These are phyloP conservation scores for Pezicula rhizophila DNA, from an alignment of 2,329 filamentous ascomycete genomes.

Conservation along the genomic window DNA sequence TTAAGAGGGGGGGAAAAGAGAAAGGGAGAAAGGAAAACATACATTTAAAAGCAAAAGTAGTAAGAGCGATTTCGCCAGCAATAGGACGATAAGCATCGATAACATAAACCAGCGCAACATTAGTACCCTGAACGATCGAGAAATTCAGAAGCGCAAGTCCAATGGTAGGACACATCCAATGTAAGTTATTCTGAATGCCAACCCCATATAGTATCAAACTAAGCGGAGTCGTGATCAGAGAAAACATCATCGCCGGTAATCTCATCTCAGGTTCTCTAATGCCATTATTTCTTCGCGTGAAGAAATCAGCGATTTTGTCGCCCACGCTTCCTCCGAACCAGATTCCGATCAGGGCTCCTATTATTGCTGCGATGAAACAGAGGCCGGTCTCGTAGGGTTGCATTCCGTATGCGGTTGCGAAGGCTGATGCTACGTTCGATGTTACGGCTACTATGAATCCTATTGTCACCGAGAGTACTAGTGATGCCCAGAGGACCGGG, in stretches of 20 bases:
- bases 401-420: slow-evolving; percentile 36
- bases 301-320: slow-evolving; percentile 25
- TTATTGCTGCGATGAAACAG: slow-evolving; percentile 14
- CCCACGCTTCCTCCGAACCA: slow-evolving; percentile 9
- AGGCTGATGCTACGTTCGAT: slow-evolving; percentile 44
- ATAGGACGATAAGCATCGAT: slow-evolving; percentile 53
- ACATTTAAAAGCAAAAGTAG: slow-evolving; percentile 50
- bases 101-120: slow-evolving; percentile 49
- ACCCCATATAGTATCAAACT: slow-evolving; percentile 40
- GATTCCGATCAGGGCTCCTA: slow-evolving; percentile 13
- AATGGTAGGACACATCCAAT: slow-evolving; percentile 51
- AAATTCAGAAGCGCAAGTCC: slow-evolving; percentile 50
- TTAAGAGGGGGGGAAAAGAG: not conserved
- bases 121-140: slow-evolving; percentile 48
- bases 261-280: slow-evolving; percentile 55
- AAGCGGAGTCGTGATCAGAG: slow-evolving; percentile 43
- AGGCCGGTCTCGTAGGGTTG: slow-evolving; percentile 27
- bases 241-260: slow-evolving; percentile 46
- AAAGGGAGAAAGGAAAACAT: slow-evolving; percentile 14
- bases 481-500: slow-evolving; percentile 19
- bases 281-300: slow-evolving; percentile 47
- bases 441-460: slow-evolving; percentile 43
- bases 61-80: slow-evolving; percentile 48
- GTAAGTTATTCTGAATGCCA: slow-evolving; percentile 38
- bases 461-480: slow-evolving; percentile 32